Evolutionary conservation across 2,329 filamentous ascomycete genomes (phyloP).

Genomic region (Clonostachys sp.): DNA sequence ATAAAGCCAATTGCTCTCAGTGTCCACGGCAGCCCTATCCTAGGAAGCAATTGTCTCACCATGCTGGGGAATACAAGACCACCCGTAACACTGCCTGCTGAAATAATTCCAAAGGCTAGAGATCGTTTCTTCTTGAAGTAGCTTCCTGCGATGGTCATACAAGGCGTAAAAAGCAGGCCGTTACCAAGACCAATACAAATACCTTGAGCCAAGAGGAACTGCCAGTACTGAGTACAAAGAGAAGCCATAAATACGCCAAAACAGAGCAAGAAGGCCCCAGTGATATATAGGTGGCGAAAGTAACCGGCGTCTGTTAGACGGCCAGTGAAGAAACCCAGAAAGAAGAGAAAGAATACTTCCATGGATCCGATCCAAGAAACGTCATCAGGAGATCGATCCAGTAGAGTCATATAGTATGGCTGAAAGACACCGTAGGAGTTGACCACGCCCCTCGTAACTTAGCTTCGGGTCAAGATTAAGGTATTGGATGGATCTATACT

Average conservation of each 20-base stretch:
- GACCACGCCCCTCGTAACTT: constrained; percentile 34
- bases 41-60: constrained; percentile 9
- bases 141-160: constrained; percentile 19
- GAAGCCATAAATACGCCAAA: constrained; percentile 40
- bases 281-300: constrained; percentile 28
- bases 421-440: constrained; percentile 42
- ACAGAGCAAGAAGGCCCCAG: constrained; percentile 34
- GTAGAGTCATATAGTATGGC: constrained; percentile 32
- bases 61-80: constrained; percentile 24
- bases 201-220: constrained; percentile 37
- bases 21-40: constrained; percentile 19
- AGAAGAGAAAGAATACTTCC: constrained; percentile 35
- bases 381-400: constrained; percentile 25
- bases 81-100: constrained; percentile 22
- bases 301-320: constrained; percentile 42
- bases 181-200: constrained; percentile 37
- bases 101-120: constrained; percentile 23
- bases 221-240: constrained; percentile 31
- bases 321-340: constrained; percentile 25
- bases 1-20: constrained; percentile 20
- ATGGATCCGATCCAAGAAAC: constrained; percentile 37
- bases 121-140: constrained; percentile 21
- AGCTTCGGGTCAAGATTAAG: too few species aligned
- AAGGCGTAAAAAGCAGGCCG: constrained; percentile 31
- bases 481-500: too few species aligned